Evolutionary conservation across 1,284 basidiomycete genomes (phyloP).

Genomic region (Heterobasidion annosum): DNA sequence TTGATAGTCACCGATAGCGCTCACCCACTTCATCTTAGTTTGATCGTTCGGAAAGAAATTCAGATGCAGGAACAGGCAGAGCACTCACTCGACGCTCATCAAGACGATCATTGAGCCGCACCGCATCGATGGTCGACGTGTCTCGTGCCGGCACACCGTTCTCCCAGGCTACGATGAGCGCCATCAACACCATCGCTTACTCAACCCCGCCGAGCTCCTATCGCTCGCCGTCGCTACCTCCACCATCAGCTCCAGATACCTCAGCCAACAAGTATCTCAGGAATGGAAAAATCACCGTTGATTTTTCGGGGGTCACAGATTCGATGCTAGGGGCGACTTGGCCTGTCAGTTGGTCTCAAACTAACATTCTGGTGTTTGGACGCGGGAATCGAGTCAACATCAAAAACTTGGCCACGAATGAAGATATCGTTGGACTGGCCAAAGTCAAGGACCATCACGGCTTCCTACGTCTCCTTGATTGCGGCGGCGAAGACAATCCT

Average conservation of each 20-base stretch:
- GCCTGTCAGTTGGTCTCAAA: conserved; percentile 33
- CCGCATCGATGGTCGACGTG: conserved; percentile 1
- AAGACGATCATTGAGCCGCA: conserved; percentile 2
- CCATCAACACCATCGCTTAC: conserved; percentile 3
- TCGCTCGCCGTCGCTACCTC: conserved; percentile 9
- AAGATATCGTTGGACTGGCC: conserved; percentile 41
- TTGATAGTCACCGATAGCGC: not conserved
- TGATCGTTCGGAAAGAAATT: not conserved
- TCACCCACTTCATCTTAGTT: not conserved
- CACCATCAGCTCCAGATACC: conserved; percentile 8
- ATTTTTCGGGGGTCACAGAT: conserved; percentile 23
- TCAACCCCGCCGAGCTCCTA: conserved; percentile 1
- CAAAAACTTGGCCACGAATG: conserved; percentile 33
- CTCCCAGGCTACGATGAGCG: not conserved
- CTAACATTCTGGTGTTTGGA: conserved; percentile 37
- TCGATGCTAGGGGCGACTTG: conserved; percentile 9
- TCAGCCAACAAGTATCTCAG: conserved; percentile 11
- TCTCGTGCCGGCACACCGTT: not conserved
- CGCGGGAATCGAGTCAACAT: conserved; percentile 43
- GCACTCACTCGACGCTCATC: conserved; percentile 1
- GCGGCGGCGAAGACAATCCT: conserved; percentile 27
- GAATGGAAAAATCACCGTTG: conserved; percentile 24
- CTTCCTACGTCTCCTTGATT: conserved; percentile 31
- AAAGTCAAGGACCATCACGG: conserved; percentile 38
- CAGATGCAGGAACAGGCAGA: not conserved